Base-by-base conservation (phyloP, 106 monocot genomes). In the Vanilla planifolia region DNA sequence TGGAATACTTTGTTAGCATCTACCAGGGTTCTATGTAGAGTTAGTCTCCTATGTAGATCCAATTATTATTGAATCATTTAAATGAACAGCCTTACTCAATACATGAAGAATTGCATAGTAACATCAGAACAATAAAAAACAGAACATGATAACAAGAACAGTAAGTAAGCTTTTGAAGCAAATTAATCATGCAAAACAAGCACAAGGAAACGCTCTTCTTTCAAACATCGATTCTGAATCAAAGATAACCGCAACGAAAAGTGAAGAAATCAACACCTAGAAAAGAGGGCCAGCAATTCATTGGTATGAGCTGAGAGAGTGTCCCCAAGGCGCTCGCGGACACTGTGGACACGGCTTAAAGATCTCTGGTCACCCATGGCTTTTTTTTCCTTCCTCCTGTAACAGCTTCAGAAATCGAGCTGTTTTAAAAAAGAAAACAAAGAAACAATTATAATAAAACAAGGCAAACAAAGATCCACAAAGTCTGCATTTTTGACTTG, bases 241-340 rank as follows among this genome's bases (percentile, higher is more conserved):
- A 53, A 27, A 52, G 9, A 16, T 7, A 27, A 66, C 4, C 9
- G 9, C 37, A 37, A 9, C 9, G 5, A 14, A 23, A 14, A 15
- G 29, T 24, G 24, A 53, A 21, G 17, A 35, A 20, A 5, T 57
- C 34, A 33, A 30, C 34, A 87, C 87, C 87, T 87, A 59, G 87
- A 82, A 67, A 87, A 87, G 29, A 82, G 51, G 9, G 78, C 69
- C 4, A 82, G 60, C 46, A 87, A 61, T 48, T 87, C 87, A 71
- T 87, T 82, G 15, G 82, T 79, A 41, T 87, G 87, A 15, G 87
- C 79, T 6, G 82, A 72, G 34, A 87, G 82, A 48, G 78, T 63
- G 51, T 82, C 87, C 4, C 78, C 68, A 22, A 87, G 59, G 22
- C 82, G 74, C 66, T 87, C 87, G 55, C 82, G 71, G 32, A 87